Evolutionary conservation across 2,329 filamentous ascomycete species (phyloP).

Genomic region (Alternaria infectoria): DNA sequence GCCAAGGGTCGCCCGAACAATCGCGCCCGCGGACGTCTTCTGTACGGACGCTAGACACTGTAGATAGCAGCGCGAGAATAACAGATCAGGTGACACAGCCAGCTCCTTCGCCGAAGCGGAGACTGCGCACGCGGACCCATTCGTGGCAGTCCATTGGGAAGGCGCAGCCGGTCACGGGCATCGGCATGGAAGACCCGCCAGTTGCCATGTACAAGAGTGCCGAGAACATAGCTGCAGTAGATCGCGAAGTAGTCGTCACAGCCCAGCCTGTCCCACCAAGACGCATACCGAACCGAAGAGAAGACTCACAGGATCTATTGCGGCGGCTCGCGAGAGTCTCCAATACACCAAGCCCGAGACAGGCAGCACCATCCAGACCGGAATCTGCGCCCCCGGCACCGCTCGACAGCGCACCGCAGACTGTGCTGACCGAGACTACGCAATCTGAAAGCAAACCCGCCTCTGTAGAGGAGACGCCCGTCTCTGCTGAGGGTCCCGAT

Average conservation of each 20-base stretch:
- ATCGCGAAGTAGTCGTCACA: slow-evolving; percentile 33
- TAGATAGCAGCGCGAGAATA: slow-evolving; percentile 5
- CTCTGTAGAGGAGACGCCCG: background rate
- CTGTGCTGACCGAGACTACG: slow-evolving; percentile 4
- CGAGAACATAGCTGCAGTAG: slow-evolving; percentile 41
- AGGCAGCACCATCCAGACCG: slow-evolving; percentile 25
- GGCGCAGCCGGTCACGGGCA: slow-evolving; percentile 33
- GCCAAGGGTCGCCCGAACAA: slow-evolving; percentile 40
- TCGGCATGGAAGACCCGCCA: slow-evolving; percentile 40
- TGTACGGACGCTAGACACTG: slow-evolving; percentile 8
- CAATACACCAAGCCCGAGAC: slow-evolving; percentile 55
- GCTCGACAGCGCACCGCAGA: slow-evolving; percentile 21
- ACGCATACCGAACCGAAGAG: slow-evolving; percentile 40
- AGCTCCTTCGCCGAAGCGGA: slow-evolving; percentile 14
- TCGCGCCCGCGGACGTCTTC: slow-evolving; percentile 23
- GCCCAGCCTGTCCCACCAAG: slow-evolving; percentile 31
- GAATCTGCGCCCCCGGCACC: slow-evolving; percentile 27
- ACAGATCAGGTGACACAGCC: slow-evolving; percentile 9
- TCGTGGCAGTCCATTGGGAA: slow-evolving; percentile 41
- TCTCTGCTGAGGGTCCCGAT: background rate
- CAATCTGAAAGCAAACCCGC: background rate
- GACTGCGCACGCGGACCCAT: slow-evolving; percentile 30
- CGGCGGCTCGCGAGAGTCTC: slow-evolving; percentile 54
- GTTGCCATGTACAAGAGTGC: slow-evolving; percentile 43
- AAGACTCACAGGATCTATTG: slow-evolving; percentile 56